Evolutionary conservation across 805 yeast genomes (phyloP).

Genomic region (Blastobotrys americana): DNA sequence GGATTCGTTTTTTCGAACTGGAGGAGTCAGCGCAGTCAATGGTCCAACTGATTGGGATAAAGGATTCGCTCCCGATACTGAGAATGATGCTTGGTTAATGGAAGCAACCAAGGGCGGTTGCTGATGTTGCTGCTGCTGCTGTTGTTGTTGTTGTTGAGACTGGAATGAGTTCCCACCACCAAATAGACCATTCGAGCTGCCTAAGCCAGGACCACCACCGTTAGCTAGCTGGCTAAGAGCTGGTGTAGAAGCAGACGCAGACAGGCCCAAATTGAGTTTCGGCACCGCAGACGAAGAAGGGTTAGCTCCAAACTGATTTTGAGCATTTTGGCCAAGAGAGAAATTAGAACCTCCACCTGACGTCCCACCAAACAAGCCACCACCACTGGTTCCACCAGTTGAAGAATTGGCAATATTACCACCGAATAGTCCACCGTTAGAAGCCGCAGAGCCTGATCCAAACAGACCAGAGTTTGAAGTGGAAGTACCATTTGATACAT

Average conservation of each 20-base stretch:
- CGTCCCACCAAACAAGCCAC: too few species aligned
- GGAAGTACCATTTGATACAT: too few species aligned
- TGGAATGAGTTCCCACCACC: neutral
- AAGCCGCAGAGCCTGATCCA: too few species aligned
- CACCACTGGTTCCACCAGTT: neutral
- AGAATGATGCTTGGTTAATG: slow-evolving; percentile 25
- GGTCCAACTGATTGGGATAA: slow-evolving; percentile 9
- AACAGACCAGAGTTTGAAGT: too few species aligned
- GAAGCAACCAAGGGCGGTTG: slow-evolving; percentile 16
- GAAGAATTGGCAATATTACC: neutral
- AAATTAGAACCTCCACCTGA: too few species aligned
- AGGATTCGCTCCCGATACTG: slow-evolving; percentile 18
- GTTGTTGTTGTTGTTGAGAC: neutral
- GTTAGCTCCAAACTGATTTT: too few species aligned
- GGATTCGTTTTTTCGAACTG: neutral
- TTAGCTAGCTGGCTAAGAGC: slow-evolving; percentile 1
- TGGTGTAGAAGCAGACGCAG: neutral
- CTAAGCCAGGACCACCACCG: slow-evolving; percentile 3
- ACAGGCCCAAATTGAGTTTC: too few species aligned
- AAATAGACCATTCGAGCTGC: slow-evolving; percentile 1
- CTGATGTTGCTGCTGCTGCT: slow-evolving; percentile 10
- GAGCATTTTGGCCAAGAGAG: too few species aligned
- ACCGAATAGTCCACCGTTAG: slow-evolving; percentile 10
- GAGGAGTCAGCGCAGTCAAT: slow-evolving; percentile 8
- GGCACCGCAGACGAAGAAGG: too few species aligned